Base-by-base conservation (phyloP, 1,139 yeast species). In the Pichia sp. region DNA sequence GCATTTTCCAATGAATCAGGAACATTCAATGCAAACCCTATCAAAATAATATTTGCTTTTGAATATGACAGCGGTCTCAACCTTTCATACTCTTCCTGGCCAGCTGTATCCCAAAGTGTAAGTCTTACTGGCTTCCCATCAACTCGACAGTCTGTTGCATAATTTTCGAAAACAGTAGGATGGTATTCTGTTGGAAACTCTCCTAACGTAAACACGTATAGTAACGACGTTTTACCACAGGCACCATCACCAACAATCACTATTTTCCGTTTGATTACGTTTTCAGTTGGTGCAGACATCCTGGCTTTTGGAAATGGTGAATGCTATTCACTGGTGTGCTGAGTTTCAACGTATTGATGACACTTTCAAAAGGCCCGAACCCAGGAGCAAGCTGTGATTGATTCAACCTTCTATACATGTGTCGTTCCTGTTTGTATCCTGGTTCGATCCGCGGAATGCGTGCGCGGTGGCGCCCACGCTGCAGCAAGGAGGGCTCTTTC, bases 201-300 rank as follows among this genome's bases (percentile, higher is more conserved):
- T 0, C 96, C 96, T 22, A 86, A 63, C 0, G 96, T 85, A 66
- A 86, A 88, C 17, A 88, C 96, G 55, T 88, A 84, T n/a, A 88
- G 68, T 28, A 88, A 67, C 3, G 96, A 86, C 0, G 96, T 88
- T 60, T 88, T 88, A 12, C 96, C 96, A 62, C 96, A 86, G 2
- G 95, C 95, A 35, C 96, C 96, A 61, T 88, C 96, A 25, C 96
- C 96, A 14, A 88, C 94, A 37, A 88, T 88, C 41, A 88, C 96
- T 38, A 88, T 67, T 59, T 88, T 88, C 60, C 95, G 70, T 52
- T 77, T 77, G 31, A 79, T 69, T 23, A 59, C 61, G 55, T 56
- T 57, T 22, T 52, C 52, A 19, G 25, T 37, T 11, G 40, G 12
- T 17, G 28, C 36, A 11, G 25, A 31, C n/a, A 12, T 31, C 11